Evolutionary conservation across 148 eudicot genomes (phyloP), one percentile per base, ranked within the genome.

Genomic region (Fagopyrum esculentum): DNA sequence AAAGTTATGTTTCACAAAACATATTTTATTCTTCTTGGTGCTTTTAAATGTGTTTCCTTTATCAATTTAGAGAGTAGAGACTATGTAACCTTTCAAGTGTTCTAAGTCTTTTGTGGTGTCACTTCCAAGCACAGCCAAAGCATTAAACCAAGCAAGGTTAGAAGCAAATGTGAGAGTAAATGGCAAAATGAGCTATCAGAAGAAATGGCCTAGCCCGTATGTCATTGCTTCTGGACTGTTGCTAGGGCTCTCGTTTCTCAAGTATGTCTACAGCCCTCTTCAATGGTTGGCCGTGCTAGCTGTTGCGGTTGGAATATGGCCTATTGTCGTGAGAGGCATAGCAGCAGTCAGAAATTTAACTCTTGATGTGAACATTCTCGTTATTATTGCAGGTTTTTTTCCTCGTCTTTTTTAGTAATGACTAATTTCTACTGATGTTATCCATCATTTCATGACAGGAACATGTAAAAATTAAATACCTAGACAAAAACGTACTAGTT

Each of bases 171-270:
- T 91, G 5, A 82, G 91, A 76, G 87, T 83, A 5, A 48, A 78
- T 19, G 96, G 97, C 51, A 76, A 81, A 30, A 52, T 72, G 13
- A 87, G 59, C 22, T 73, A 83, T 48, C 63, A 72, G 80, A 88
- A 88, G 19, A 90, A 84, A 84, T 90, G 95, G 97, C 98, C 97
- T n/a, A 91, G 89, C 73, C 89, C 87, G 2, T 91, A 74, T 40
- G 89, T 90, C 44, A 76, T 94, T 47, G 78, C 82, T 4, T 85
- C 90, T 26, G 98, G 98, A 10, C 19, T 80, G 5, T 69, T 91
- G 3, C 88, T 94, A 7, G 11, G 76, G 63, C 70, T 91, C 2
- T 90, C 98, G 0, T 84, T 94, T 75, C 78, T 91, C 75, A 87
- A 87, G 74, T 90, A 84, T 17, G 78, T 85, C 9, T 94, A 83